Percentiles rank a stretch among this genome's conserved stretches.
These are phyloP conservation scores for Yamadazyma mexicana DNA, from an alignment of 1,139 yeast genomes.

Conservation along the genomic window DNA sequence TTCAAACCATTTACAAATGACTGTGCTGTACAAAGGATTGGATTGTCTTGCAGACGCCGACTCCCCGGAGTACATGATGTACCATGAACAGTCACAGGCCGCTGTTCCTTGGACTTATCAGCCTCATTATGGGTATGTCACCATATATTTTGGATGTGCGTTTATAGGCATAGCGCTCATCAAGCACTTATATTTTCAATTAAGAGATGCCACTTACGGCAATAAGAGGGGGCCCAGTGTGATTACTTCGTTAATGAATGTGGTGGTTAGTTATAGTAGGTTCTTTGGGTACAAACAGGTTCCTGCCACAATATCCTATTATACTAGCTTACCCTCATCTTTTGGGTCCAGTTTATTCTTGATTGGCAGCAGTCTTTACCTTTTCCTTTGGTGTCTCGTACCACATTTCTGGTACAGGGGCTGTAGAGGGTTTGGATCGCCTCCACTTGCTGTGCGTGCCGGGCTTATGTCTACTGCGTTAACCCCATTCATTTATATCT, in stretches of 20 bases:
- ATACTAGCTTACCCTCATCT: slow-evolving; percentile 53
- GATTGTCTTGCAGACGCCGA: slow-evolving; percentile 46
- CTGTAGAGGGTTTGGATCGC: slow-evolving; percentile 60
- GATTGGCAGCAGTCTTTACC: slow-evolving; percentile 41
- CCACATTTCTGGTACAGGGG: slow-evolving; percentile 60
- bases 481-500: slow-evolving; percentile 50
- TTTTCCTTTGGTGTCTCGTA: slow-evolving; percentile 42
- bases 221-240: slow-evolving; percentile 14
- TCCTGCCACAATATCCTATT: slow-evolving; percentile 34
- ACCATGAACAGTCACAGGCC: slow-evolving; percentile 33
- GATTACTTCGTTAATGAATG: slow-evolving; percentile 24
- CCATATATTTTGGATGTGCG: slow-evolving; percentile 46
- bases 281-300: slow-evolving; percentile 50
- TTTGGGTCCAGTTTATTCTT: slow-evolving; percentile 48
- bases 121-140: slow-evolving; percentile 42
- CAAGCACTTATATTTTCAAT: slow-evolving; percentile 37
- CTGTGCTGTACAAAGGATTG: slow-evolving; percentile 36
- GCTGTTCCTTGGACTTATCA: slow-evolving; percentile 41
- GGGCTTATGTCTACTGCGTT: slow-evolving; percentile 56
- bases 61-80: slow-evolving; percentile 25
- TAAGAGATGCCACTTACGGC: slow-evolving; percentile 33
- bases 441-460: slow-evolving; percentile 61
- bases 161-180: slow-evolving; percentile 37
- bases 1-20: slow-evolving; percentile 7
- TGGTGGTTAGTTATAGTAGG: slow-evolving; percentile 42